Conservation (phyloP, 495 filamentous ascomycete genomes). For the Penicillium crystallinum region DNA sequence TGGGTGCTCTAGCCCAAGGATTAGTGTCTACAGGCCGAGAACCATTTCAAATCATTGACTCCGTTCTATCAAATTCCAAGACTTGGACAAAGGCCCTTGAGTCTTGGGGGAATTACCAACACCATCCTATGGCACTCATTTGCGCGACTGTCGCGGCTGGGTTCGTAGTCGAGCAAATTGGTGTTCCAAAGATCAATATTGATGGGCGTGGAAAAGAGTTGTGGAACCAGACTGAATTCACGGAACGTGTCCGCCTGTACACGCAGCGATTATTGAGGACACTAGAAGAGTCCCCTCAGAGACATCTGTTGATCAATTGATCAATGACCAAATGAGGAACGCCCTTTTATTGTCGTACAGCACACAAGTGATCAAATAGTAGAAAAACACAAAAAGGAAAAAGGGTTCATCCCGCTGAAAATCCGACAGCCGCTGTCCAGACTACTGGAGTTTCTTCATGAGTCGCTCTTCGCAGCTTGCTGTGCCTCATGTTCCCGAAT, state of each 20-base stretch:
- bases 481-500: constrained; percentile 80
- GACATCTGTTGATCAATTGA: constrained; percentile 43
- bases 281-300: constrained; percentile 42
- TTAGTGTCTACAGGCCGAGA: constrained; percentile 52
- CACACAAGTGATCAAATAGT: constrained; percentile 32
- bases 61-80: constrained; percentile 27
- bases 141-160: constrained; percentile 84
- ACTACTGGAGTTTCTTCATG: constrained; percentile 26
- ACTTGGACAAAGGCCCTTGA: constrained; percentile 28
- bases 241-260: constrained; percentile 49
- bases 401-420: constrained; percentile 27
- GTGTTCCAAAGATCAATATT: constrained; percentile 59
- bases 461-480: constrained; percentile 52
- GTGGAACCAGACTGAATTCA: constrained; percentile 69
- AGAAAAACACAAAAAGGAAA: constrained; percentile 32
- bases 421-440: constrained; percentile 16
- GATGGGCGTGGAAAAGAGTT: constrained; percentile 55
- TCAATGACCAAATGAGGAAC: constrained; percentile 34
- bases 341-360: constrained; percentile 46
- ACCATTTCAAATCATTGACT: constrained; percentile 32
- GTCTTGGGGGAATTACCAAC: constrained; percentile 29
- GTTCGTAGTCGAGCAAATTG: constrained; percentile 92
- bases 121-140: constrained; percentile 62
- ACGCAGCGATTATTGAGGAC: constrained; percentile 44
- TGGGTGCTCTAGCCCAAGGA: constrained; percentile 77